Evolutionary conservation across 23 red algal species (phyloP), one percentile per base, ranked within the genome.

Genomic region (Gracilariopsis chorda): DNA sequence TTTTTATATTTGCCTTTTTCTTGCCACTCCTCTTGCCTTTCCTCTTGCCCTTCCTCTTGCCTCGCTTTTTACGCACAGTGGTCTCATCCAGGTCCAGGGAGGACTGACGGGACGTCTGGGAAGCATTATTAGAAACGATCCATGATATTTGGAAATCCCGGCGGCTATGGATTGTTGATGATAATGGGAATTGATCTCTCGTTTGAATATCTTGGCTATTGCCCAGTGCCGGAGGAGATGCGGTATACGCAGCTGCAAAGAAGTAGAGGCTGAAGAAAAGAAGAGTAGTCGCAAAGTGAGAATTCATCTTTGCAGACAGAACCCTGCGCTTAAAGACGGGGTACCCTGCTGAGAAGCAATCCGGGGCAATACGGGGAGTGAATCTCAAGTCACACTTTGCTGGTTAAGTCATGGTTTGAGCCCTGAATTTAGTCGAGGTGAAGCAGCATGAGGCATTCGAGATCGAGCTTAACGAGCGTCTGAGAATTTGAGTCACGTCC

Each of bases 401-500:
- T n/a, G n/a, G n/a, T n/a, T n/a, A n/a, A n/a, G n/a, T n/a, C n/a
- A n/a, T n/a, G n/a, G n/a, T n/a, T n/a, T n/a, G n/a, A n/a, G n/a
- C n/a, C n/a, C n/a, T n/a, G n/a, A n/a, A n/a, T n/a, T n/a, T n/a
- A n/a, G n/a, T n/a, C n/a, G n/a, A n/a, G n/a, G n/a, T n/a, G n/a
- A n/a, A n/a, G n/a, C n/a, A n/a, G n/a, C n/a, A n/a, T n/a, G n/a
- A n/a, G n/a, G n/a, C n/a, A n/a, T n/a, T n/a, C n/a, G n/a, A n/a
- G n/a, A n/a, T n/a, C n/a, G n/a, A n/a, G n/a, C n/a, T n/a, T n/a
- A n/a, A n/a, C n/a, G n/a, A n/a, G n/a, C n/a, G n/a, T n/a, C 43
- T 42, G 29, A 30, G 63, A 28, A 70, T 37, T 70, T 70, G 63
- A 70, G 34, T 70, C 63, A 70, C 63, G 63, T 20, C 63, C 63